Percentiles rank a stretch among this genome's conserved stretches.
Conservation (phyloP, 805 yeast species). For the Grigorovia humatica region DNA sequence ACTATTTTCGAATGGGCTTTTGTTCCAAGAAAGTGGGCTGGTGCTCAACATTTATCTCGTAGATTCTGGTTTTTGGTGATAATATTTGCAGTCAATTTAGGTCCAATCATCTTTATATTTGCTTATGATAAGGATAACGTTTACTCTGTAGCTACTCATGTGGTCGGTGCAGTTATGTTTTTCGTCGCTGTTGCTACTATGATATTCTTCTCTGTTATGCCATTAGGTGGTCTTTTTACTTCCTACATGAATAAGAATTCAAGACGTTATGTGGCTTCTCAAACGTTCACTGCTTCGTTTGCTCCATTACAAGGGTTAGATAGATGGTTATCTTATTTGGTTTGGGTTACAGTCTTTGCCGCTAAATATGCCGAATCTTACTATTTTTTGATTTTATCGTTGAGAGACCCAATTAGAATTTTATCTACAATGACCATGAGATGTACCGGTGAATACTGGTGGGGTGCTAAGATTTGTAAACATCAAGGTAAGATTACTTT, state of each 20-base stretch:
- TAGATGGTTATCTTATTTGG: slow-evolving; percentile 89
- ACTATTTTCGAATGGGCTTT: slow-evolving; percentile 89
- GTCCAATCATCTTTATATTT: slow-evolving; percentile 78
- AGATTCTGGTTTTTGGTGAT: slow-evolving; percentile 66
- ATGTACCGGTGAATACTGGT: slow-evolving; percentile 94
- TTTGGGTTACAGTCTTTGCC: slow-evolving; percentile 82
- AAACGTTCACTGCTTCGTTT: slow-evolving; percentile 90
- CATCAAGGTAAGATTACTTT: slow-evolving; percentile 83
- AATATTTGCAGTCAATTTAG: slow-evolving; percentile 63
- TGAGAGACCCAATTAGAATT: slow-evolving; percentile 91
- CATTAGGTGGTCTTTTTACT: slow-evolving; percentile 91
- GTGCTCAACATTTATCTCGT: slow-evolving; percentile 92
- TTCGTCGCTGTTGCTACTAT: slow-evolving; percentile 79
- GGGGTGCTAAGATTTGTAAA: slow-evolving; percentile 57
- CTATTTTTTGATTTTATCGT: slow-evolving; percentile 75
- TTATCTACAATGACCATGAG: slow-evolving; percentile 80
- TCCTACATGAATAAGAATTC: slow-evolving; percentile 80
- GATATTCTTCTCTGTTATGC: slow-evolving; percentile 86
- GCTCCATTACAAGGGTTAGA: slow-evolving; percentile 74
- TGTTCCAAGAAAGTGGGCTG: slow-evolving; percentile 98
- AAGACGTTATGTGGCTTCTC: slow-evolving; percentile 84
- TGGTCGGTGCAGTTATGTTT: slow-evolving; percentile 78
- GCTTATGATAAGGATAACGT: slow-evolving; percentile 63
- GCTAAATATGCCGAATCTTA: slow-evolving; percentile 90
- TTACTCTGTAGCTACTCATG: slow-evolving; percentile 61